These are phyloP conservation scores for Pichia sp. DNA, from an alignment of 1,139 yeast genomes.

Conservation along the genomic window DNA sequence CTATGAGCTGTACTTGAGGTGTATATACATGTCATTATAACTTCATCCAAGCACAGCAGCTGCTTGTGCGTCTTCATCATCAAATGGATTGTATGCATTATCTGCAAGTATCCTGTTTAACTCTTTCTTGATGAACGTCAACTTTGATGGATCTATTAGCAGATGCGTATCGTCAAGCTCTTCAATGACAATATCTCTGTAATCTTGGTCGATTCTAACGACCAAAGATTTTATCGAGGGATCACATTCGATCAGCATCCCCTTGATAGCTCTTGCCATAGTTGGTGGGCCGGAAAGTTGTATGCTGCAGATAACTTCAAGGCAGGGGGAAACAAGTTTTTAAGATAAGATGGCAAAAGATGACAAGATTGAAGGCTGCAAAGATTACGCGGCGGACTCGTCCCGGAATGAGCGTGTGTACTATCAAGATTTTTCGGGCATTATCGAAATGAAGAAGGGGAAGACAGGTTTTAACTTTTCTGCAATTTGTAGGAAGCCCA, in stretches of 20 bases:
- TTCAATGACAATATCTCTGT: conserved; percentile 65
- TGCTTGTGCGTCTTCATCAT: conserved; percentile 38
- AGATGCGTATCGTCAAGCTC: conserved; percentile 91
- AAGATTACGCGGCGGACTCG: not conserved
- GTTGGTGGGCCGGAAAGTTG: not conserved
- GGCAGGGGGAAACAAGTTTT: not conserved
- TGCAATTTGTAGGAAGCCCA: no score
- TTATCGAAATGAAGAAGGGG: not conserved
- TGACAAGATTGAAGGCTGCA: not conserved
- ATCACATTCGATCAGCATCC: conserved; percentile 45
- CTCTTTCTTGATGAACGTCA: conserved; percentile 71
- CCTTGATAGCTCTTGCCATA: conserved; percentile 40
- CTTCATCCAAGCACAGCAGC: not conserved
- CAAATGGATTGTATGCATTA: conserved; percentile 85
- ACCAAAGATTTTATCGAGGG: conserved; percentile 89
- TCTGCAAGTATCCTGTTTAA: conserved; percentile 70
- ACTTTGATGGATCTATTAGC: conserved; percentile 70
- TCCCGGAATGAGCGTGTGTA: not conserved
- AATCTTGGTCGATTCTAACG: conserved; percentile 67
- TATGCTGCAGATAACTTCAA: not conserved
- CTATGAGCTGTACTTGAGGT: no score
- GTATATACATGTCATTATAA: not conserved
- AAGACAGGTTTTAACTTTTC: not conserved
- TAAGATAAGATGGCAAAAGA: not conserved
- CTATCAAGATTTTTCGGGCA: not conserved